These are phyloP conservation scores for Musa schizocarpa DNA, from an alignment of 176 grass and related monocot genomes.

Conservation along the genomic window DNA sequence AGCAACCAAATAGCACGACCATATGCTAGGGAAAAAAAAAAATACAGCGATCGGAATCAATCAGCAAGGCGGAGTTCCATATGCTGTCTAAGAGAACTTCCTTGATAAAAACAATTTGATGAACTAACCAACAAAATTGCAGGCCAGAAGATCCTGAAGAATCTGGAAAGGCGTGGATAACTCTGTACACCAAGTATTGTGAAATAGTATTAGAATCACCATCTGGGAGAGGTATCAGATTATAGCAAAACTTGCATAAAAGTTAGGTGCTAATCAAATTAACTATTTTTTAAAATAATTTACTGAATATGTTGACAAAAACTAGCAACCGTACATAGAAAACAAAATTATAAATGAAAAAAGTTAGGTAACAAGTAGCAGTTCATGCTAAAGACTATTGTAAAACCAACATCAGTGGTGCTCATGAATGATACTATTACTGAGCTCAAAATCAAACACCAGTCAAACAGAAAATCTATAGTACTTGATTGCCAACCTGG, in stretches of 20 bases:
- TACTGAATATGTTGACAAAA: not conserved
- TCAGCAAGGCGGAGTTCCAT: too few species aligned
- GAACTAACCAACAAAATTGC: constrained; percentile 3
- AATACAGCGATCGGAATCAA: too few species aligned
- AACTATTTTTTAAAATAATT: not conserved
- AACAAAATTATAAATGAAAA: not conserved
- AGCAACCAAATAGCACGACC: too few species aligned
- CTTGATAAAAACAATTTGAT: not conserved
- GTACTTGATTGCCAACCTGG: too few species aligned
- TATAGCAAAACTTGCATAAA: not conserved
- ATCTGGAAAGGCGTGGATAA: not conserved
- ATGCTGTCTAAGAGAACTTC: too few species aligned
- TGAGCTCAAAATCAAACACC: not conserved
- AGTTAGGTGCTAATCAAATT: not conserved
- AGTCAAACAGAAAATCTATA: too few species aligned
- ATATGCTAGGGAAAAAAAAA: too few species aligned
- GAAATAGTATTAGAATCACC: not conserved
- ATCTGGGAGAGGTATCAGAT: not conserved
- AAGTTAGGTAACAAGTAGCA: not conserved
- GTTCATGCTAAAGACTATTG: not conserved
- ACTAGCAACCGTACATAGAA: too few species aligned
- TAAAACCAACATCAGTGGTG: not conserved
- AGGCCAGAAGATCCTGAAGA: not conserved
- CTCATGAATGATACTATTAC: not conserved
- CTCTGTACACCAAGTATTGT: not conserved